Conservation (phyloP, 805 yeast genomes). For the Isabelozyma gotoi region DNA sequence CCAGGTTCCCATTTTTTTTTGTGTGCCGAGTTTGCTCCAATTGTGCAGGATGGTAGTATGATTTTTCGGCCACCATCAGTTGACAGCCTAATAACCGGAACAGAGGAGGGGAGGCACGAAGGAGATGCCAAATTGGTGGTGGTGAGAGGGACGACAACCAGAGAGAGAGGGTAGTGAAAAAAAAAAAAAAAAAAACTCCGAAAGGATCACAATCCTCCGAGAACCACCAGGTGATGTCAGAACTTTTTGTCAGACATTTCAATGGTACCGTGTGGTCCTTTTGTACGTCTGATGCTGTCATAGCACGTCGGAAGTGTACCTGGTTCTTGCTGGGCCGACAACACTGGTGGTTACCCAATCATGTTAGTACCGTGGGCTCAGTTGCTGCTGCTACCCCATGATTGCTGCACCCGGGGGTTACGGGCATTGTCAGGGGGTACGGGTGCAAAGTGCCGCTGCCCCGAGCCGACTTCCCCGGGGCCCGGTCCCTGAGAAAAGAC, state of each 20-base stretch:
- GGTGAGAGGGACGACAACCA: neutral
- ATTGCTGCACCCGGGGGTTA: neutral
- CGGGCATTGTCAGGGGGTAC: neutral
- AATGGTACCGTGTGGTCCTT: no score
- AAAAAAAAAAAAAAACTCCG: neutral
- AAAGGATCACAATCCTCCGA: neutral
- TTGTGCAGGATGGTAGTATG: neutral
- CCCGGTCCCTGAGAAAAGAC: neutral
- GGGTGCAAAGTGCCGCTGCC: neutral
- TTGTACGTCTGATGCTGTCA: neutral
- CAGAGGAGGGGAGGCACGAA: no score
- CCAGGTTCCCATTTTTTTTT: neutral
- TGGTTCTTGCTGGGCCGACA: no score
- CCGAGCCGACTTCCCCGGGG: neutral
- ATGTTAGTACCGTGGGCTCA: neutral
- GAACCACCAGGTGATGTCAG: neutral
- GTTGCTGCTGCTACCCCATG: neutral
- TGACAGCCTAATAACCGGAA: no score
- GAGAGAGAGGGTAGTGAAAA: neutral
- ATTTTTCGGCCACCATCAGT: neutral
- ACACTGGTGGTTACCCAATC: neutral
- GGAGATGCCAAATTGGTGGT: no score
- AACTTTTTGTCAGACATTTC: no score
- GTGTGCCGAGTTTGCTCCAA: neutral
- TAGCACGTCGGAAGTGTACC: neutral